Conservation (phyloP, 202 grass and related monocot genomes). For the Brachypodium distachyon region DNA sequence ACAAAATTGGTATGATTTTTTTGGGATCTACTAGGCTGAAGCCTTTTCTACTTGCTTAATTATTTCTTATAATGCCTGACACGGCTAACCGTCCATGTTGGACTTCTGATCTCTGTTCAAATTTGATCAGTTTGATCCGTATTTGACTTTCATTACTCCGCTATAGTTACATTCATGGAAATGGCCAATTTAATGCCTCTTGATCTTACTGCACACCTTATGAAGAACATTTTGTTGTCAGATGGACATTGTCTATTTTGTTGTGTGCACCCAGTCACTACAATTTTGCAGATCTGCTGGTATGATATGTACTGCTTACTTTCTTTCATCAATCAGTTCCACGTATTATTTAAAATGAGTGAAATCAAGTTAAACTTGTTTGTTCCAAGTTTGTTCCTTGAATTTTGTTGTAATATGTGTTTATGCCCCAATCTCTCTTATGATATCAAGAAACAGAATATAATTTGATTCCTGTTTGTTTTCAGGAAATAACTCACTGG, state of each 20-base stretch:
- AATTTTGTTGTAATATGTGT: neutral
- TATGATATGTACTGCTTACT: neutral
- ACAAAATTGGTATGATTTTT: conserved; percentile 24
- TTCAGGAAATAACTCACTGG: neutral
- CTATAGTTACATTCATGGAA: neutral
- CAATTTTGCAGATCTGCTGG: conserved; percentile 9
- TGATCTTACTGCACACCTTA: neutral
- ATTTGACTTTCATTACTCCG: neutral
- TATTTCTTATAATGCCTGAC: neutral
- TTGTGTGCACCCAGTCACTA: neutral
- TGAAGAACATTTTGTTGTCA: neutral
- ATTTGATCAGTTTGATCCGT: neutral
- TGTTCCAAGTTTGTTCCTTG: neutral
- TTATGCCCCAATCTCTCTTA: neutral
- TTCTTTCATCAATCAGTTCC: neutral
- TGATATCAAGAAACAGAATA: neutral
- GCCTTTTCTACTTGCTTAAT: neutral
- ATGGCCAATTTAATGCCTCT: neutral
- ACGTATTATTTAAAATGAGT: neutral
- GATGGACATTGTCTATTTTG: neutral
- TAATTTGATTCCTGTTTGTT: neutral
- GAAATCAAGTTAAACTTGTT: neutral
- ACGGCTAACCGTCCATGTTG: neutral
- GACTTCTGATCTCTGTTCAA: neutral
- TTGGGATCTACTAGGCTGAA: neutral